Conservation (phyloP, 306 rosid genomes). For the Vigna trinervia region DNA sequence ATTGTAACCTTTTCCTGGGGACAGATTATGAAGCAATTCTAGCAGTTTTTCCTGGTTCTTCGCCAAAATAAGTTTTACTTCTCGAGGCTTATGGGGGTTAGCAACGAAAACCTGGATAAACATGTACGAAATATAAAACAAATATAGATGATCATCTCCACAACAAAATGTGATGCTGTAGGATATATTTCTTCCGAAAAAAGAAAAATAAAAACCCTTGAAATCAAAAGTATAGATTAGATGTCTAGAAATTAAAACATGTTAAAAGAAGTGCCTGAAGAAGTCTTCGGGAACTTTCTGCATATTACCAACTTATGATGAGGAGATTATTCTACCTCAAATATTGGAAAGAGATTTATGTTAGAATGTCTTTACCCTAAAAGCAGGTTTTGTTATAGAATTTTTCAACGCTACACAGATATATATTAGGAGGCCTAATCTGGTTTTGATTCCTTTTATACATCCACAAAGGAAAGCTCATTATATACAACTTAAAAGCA, state of each 20-base stretch:
- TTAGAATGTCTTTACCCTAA: background rate
- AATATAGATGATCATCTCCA: constrained; percentile 9
- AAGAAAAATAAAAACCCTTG: background rate
- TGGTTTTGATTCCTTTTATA: constrained; percentile 7
- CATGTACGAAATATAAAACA: constrained; percentile 7
- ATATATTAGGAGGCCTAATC: background rate
- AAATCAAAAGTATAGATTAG: background rate
- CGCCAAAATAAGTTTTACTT: constrained; percentile 74
- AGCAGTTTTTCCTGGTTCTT: constrained; percentile 83
- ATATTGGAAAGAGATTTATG: background rate
- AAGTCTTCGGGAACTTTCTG: constrained; percentile 10
- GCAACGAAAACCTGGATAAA: constrained; percentile 86
- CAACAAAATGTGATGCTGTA: constrained; percentile 8
- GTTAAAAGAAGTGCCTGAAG: constrained; percentile 6
- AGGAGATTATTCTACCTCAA: constrained; percentile 9
- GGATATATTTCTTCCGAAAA: background rate
- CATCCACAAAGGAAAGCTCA: constrained; percentile 26
- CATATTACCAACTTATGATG: background rate
- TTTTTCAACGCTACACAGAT: background rate
- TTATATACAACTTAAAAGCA: constrained; percentile 9
- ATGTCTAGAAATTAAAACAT: background rate
- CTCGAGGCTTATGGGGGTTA: constrained; percentile 86
- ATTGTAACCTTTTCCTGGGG: constrained; percentile 77
- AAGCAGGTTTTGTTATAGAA: background rate
- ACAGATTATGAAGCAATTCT: constrained; percentile 77